Evolutionary conservation across 129 eudicot species (phyloP).

Genomic region (Mikania micrantha): DNA sequence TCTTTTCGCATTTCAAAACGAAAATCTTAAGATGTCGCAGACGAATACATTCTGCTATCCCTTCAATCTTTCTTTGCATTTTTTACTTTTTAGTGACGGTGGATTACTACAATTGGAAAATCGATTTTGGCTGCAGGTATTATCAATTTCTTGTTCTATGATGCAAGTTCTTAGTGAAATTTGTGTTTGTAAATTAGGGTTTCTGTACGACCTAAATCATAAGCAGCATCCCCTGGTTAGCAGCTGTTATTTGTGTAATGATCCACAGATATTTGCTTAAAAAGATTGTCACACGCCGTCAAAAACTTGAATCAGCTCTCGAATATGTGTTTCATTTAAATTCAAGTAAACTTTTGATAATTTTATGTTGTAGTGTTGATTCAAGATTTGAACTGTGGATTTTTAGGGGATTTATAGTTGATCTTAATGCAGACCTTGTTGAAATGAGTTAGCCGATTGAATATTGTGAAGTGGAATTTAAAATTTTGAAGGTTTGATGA

Average conservation of each 20-base stretch:
- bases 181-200: constrained; percentile 10
- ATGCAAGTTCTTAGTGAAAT: neutral
- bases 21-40: neutral
- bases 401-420: neutral
- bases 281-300: neutral
- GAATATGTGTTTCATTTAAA: neutral
- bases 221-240: neutral
- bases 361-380: neutral
- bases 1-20: neutral
- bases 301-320: neutral
- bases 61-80: neutral
- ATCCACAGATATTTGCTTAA: neutral
- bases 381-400: neutral
- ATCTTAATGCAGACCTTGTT: neutral
- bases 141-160: neutral
- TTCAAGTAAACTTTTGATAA: neutral
- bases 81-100: neutral
- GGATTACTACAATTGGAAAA: neutral
- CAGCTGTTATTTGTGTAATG: neutral
- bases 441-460: neutral
- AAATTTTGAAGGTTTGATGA: no score
- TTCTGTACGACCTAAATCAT: neutral
- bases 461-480: neutral
- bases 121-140: constrained; percentile 11
- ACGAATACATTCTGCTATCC: no score